phyloP scores from a whole-genome alignment of 2,329 filamentous ascomycete genomes.

The Diaporthe batatas region DNA sequence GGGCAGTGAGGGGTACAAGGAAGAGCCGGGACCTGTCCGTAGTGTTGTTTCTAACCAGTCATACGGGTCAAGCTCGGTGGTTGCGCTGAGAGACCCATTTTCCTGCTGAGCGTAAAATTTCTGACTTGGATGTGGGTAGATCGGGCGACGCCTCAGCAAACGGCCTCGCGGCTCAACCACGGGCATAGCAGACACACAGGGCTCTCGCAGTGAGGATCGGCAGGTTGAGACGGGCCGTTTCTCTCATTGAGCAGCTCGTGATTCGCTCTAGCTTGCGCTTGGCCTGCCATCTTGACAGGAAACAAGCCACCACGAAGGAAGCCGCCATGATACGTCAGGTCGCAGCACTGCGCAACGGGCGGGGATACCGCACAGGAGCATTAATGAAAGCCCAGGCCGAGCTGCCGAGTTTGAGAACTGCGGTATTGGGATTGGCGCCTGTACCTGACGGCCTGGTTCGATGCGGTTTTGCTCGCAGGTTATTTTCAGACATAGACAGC shows the following conservation, averaged over 20 bases:
- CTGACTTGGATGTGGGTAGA: conserved; percentile 18
- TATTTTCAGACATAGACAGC: conserved; percentile 15
- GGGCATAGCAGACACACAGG: background rate
- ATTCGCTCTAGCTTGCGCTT: conserved; percentile 6
- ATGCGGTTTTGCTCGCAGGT: conserved; percentile 3
- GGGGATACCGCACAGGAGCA: conserved; percentile 1
- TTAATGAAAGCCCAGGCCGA: conserved; percentile 21
- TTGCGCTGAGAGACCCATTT: conserved; percentile 10
- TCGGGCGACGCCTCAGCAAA: background rate
- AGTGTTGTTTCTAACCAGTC: conserved; percentile 3
- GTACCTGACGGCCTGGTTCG: background rate
- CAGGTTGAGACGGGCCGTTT: conserved; percentile 35
- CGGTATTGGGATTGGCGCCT: conserved; percentile 11
- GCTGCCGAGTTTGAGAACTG: conserved; percentile 17
- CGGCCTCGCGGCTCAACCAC: background rate
- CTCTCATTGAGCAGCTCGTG: conserved; percentile 28
- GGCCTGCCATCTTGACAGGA: conserved; percentile 33
- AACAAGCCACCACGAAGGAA: conserved; percentile 1
- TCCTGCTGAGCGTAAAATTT: conserved; percentile 20
- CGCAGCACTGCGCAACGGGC: conserved; percentile 21
- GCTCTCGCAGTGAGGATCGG: conserved; percentile 22
- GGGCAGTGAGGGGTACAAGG: background rate
- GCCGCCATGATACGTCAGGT: conserved; percentile 35
- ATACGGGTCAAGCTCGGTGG: conserved; percentile 15
- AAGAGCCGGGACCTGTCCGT: conserved; percentile 7